Evolutionary conservation across 2,329 filamentous ascomycete genomes (phyloP).

Genomic region (Cladosporium colombiae): DNA sequence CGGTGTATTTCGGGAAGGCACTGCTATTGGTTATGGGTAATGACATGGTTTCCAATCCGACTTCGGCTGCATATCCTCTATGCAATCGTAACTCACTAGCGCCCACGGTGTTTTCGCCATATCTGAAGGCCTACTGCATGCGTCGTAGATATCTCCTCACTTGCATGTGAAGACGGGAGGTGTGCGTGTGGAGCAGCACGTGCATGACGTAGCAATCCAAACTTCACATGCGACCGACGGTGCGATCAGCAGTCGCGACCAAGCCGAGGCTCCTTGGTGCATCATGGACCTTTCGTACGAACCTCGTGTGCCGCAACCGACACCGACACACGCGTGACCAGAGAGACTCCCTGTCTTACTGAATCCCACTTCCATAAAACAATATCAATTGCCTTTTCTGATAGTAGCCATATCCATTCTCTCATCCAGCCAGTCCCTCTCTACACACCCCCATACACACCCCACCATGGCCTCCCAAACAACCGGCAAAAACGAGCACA

Average conservation of each 20-base stretch:
- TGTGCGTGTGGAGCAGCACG: not conserved
- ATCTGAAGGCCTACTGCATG: not conserved
- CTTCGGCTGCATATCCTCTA: not conserved
- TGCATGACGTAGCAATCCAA: not conserved
- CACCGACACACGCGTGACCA: slow-evolving; percentile 8
- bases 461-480: slow-evolving; percentile 21
- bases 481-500: slow-evolving; percentile 20
- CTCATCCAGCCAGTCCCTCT: not conserved
- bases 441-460: not conserved
- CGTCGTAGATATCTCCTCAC: not conserved
- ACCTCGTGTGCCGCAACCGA: slow-evolving; percentile 3
- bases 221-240: not conserved
- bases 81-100: too few relatives aligned
- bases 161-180: not conserved
- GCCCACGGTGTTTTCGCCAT: not conserved
- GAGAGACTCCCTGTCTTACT: not conserved
- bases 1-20: not conserved
- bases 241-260: not conserved
- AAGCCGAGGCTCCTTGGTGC: not conserved
- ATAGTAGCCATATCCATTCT: not conserved
- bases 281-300: slow-evolving; percentile 3
- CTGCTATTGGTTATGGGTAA: not conserved
- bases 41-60: not conserved
- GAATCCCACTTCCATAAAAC: not conserved
- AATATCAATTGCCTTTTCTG: not conserved